Evolutionary conservation across 1,139 yeast species (phyloP).

Genomic region (Hyphopichia buzzinii): DNA sequence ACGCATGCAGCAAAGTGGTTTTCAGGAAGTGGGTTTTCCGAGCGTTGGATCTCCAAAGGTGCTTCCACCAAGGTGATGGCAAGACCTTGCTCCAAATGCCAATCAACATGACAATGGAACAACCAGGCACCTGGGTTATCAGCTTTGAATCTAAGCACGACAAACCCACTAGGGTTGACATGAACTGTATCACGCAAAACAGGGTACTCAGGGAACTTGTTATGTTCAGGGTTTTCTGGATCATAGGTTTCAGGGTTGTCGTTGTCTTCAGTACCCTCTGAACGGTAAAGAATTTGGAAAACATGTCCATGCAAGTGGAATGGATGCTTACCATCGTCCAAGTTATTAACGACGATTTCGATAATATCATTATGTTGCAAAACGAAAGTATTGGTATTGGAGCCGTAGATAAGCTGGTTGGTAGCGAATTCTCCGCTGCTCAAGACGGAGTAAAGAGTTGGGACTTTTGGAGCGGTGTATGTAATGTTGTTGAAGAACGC

Average conservation of each 20-base stretch:
- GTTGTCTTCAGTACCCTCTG: conserved; percentile 31
- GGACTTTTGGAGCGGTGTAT: conserved; percentile 78
- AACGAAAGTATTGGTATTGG: conserved; percentile 72
- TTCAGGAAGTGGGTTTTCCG: conserved; percentile 48
- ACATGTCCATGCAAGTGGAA: conserved; percentile 84
- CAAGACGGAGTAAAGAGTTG: conserved; percentile 73
- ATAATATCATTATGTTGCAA: conserved; percentile 66
- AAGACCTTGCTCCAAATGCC: conserved; percentile 64
- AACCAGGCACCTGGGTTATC: conserved; percentile 64
- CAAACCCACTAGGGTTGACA: conserved; percentile 66
- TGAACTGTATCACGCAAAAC: conserved; percentile 68
- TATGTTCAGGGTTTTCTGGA: conserved; percentile 28
- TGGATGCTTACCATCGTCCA: conserved; percentile 81
- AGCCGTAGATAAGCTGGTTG: conserved; percentile 56
- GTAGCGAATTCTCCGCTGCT: conserved; percentile 57
- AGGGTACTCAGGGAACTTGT: conserved; percentile 48
- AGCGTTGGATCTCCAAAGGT: conserved; percentile 53
- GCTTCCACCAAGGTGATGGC: conserved; percentile 52
- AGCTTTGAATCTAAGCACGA: conserved; percentile 57
- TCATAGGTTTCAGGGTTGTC: conserved; percentile 39
- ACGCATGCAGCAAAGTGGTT: conserved; percentile 62
- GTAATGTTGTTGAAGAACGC: conserved; percentile 87
- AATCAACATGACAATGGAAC: conserved; percentile 65
- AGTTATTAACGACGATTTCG: conserved; percentile 67
- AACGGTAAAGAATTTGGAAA: conserved; percentile 57